Evolutionary conservation across 2,329 filamentous ascomycete species (phyloP).

Genomic region (Scedosporium minutisporum): DNA sequence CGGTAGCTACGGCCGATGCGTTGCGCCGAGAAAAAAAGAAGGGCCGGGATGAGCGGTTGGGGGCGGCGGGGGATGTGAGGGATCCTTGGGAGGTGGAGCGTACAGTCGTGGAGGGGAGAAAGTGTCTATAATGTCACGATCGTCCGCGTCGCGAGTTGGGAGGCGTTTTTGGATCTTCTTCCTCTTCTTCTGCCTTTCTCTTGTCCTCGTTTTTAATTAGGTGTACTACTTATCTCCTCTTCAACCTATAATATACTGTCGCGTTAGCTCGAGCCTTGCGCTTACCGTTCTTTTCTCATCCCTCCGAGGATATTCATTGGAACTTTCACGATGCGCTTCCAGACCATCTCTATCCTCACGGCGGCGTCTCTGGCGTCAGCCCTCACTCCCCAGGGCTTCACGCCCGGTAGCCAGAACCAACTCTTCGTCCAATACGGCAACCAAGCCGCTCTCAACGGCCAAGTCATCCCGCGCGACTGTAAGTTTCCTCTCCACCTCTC

Average conservation of each 20-base stretch:
- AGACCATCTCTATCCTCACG: conserved; percentile 16
- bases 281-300: neutral
- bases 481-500: conserved; percentile 9
- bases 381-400: conserved; percentile 30
- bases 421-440: conserved; percentile 30
- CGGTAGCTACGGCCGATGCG: neutral
- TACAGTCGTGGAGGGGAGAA: neutral
- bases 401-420: conserved; percentile 24
- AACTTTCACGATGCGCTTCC: conserved; percentile 7
- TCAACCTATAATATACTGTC: neutral
- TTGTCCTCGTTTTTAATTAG: conserved; percentile 2
- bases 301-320: neutral
- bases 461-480: conserved; percentile 27
- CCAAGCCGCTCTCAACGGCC: conserved; percentile 26
- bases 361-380: conserved; percentile 25
- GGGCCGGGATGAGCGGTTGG: no score
- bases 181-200: conserved; percentile 7
- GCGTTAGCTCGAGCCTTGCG: neutral
- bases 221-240: neutral
- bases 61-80: no score
- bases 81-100: neutral
- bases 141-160: neutral
- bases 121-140: neutral
- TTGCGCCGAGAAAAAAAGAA: neutral
- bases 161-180: conserved; percentile 10